Conservation (phyloP, 257 asterid genomes). For the Sherardia arvensis region DNA sequence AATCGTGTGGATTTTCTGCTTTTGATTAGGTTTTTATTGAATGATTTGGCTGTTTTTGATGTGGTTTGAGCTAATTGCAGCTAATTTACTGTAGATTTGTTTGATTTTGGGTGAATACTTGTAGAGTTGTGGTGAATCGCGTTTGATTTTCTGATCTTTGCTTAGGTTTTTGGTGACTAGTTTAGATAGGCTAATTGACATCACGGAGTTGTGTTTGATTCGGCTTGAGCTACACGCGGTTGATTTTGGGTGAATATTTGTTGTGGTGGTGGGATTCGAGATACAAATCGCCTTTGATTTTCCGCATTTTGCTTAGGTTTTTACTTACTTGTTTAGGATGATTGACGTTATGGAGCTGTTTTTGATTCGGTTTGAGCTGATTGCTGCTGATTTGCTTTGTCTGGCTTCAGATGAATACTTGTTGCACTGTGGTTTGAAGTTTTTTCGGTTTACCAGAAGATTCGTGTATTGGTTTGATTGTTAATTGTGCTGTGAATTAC, state of each 20-base stretch:
- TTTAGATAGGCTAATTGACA: not conserved
- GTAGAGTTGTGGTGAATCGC: not conserved
- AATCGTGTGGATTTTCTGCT: not conserved
- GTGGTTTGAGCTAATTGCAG: not conserved
- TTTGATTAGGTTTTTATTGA: not conserved
- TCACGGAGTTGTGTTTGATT: not conserved
- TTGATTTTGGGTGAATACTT: no score
- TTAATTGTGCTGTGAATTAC: not conserved
- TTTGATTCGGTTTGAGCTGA: not conserved
- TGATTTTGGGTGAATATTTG: not conserved
- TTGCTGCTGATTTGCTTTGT: not conserved
- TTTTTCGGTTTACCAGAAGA: not conserved
- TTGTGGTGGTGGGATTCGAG: constrained; percentile 14
- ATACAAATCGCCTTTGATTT: no score
- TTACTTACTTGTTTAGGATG: no score
- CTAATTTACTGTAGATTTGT: no score
- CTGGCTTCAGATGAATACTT: not conserved
- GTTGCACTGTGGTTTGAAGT: not conserved
- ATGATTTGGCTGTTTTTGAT: not conserved
- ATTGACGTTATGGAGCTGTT: no score
- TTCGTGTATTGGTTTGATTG: not conserved
- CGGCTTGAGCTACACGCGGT: constrained; percentile 1
- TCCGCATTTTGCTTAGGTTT: no score
- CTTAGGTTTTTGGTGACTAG: not conserved
- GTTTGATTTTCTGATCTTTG: not conserved